A percentile compares a stretch with the other conserved stretches of the same genome.
phyloP scores from a whole-genome alignment of 257 asterid species.

The Coffea eugenioides region DNA sequence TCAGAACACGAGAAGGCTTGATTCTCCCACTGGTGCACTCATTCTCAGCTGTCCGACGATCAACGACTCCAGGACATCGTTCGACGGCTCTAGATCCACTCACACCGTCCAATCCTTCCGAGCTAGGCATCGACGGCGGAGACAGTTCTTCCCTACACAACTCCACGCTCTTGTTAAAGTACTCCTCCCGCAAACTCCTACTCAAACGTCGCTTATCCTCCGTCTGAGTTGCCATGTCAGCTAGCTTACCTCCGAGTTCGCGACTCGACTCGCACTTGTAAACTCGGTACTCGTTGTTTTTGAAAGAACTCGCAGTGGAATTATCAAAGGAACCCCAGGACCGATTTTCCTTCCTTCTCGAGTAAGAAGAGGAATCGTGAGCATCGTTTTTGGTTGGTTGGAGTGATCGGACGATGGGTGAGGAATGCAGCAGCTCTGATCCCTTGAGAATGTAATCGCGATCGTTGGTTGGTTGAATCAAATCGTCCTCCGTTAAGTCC shows the following conservation, averaged over 20 bases:
- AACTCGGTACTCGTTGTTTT: conserved; percentile 23
- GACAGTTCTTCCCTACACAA: conserved; percentile 32
- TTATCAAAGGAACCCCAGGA: conserved; percentile 35
- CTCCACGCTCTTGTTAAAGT: conserved; percentile 26
- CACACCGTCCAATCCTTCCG: conserved; percentile 20
- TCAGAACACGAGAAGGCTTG: conserved; percentile 23
- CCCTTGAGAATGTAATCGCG: conserved; percentile 42
- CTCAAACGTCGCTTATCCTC: conserved; percentile 20
- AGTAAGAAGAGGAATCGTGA: conserved; percentile 11
- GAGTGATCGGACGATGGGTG: neutral
- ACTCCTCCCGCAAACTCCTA: conserved; percentile 10
- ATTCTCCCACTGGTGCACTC: conserved; percentile 24
- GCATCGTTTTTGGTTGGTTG: conserved; percentile 6
- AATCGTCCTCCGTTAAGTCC: conserved; percentile 36
- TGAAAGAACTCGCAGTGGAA: neutral
- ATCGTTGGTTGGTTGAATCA: conserved; percentile 38
- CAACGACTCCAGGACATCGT: neutral
- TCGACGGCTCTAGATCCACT: conserved; percentile 20
- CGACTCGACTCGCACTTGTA: conserved; percentile 33
- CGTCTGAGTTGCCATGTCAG: conserved; percentile 37
- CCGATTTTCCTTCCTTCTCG: conserved; percentile 31
- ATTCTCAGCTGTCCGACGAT: conserved; percentile 24
- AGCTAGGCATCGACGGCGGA: conserved; percentile 31
- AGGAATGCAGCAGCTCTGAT: conserved; percentile 26
- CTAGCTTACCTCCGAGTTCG: conserved; percentile 23